A percentile compares a stretch with the other conserved stretches of the same genome.
These are phyloP conservation scores for Phialophora macrospora DNA, from an alignment of 2,329 filamentous ascomycete genomes.

Conservation along the genomic window DNA sequence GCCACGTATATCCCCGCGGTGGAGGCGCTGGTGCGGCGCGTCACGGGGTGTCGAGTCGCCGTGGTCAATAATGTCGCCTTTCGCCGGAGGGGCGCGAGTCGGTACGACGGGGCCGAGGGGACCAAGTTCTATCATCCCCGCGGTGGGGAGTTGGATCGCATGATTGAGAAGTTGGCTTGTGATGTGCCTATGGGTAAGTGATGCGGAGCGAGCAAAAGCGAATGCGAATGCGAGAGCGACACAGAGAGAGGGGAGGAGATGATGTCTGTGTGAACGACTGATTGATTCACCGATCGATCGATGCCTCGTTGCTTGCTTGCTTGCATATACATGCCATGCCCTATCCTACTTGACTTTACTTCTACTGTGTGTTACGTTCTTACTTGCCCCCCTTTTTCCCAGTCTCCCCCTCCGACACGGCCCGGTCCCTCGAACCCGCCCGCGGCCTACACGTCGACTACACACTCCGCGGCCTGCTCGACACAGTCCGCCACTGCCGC, in stretches of 20 bases:
- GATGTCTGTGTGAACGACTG: no score
- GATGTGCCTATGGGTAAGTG: neutral
- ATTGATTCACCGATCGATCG: no score
- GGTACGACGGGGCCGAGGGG: neutral
- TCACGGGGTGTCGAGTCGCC: neutral
- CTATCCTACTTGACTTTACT: no score
- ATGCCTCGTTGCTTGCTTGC: no score
- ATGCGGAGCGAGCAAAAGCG: no score
- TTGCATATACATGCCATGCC: no score
- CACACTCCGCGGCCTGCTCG: constrained; percentile 4
- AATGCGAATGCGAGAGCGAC: no score
- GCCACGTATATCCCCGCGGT: neutral
- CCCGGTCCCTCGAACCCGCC: constrained; percentile 4
- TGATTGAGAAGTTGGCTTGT: neutral
- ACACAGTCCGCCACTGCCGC: constrained; percentile 11
- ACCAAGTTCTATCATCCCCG: constrained; percentile 5
- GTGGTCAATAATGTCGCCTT: constrained; percentile 14
- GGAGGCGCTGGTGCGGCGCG: neutral
- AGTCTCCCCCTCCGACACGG: constrained; percentile 5
- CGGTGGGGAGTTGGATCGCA: constrained; percentile 2
- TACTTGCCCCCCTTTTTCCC: neutral
- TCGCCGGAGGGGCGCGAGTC: neutral
- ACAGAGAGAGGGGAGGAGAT: no score
- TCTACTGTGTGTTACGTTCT: neutral
- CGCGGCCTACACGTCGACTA: constrained; percentile 10